Evolutionary conservation across 1,284 basidiomycete genomes (phyloP).

Genomic region (Laetiporus sulphureus): DNA sequence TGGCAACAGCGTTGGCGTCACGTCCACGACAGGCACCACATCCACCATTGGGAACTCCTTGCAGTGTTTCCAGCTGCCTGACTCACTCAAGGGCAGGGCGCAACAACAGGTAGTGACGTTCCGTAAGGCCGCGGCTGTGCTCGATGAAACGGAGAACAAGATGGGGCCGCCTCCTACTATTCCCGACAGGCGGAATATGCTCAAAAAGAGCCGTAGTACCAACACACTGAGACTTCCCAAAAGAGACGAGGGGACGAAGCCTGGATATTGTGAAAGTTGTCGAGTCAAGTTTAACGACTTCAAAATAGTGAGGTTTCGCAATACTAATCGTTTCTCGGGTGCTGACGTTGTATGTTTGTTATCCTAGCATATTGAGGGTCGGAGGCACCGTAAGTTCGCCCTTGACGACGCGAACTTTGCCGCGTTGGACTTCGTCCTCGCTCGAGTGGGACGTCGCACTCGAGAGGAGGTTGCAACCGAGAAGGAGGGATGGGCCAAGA

Average conservation of each 20-base stretch:
- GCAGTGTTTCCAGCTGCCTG: conserved; percentile 41
- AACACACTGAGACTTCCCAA: conserved; percentile 68
- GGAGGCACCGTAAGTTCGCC: conserved; percentile 86
- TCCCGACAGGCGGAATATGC: conserved; percentile 42
- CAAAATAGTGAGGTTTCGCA: conserved; percentile 49
- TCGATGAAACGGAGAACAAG: conserved; percentile 24
- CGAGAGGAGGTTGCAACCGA: conserved; percentile 34
- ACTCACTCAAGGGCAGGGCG: conserved; percentile 47
- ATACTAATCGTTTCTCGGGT: background rate
- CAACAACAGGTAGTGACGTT: conserved; percentile 62
- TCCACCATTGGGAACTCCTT: conserved; percentile 58
- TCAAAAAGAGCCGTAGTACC: conserved; percentile 73
- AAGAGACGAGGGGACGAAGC: conserved; percentile 82
- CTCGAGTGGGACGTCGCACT: conserved; percentile 65
- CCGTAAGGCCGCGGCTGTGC: conserved; percentile 36
- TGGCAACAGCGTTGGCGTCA: conserved; percentile 91
- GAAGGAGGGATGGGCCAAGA: conserved; percentile 9
- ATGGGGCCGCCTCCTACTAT: conserved; percentile 65
- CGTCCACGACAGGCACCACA: conserved; percentile 83
- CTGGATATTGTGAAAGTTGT: conserved; percentile 98
- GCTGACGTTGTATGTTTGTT: conserved; percentile 2
- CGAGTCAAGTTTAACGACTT: conserved; percentile 89
- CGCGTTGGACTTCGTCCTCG: conserved; percentile 77
- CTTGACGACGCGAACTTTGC: conserved; percentile 75
- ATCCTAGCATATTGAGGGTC: conserved; percentile 69